Base-by-base conservation (phyloP, 345 rosid species). In the Citropsis articulata region DNA sequence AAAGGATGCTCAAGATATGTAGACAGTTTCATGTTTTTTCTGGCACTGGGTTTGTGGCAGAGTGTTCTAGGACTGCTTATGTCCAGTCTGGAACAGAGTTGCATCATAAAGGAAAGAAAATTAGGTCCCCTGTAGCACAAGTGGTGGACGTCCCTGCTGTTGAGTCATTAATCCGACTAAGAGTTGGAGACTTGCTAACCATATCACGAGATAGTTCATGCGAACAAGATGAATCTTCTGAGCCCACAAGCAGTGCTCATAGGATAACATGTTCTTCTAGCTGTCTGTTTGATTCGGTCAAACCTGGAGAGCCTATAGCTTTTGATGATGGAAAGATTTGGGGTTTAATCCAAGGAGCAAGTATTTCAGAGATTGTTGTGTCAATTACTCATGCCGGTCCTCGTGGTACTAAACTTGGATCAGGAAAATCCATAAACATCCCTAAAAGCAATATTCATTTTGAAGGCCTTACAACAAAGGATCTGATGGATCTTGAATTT, bases 261-360 rank as follows among this genome's bases (percentile, higher is more conserved):
- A 87, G 85, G 75, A 63, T 90, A 59, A 80, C 87, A 22, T 91
- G 93, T 73, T 77, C 91, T 24, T 90, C 91, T 1, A 85, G 91
- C 71, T 88, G 88, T 81, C 86, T 91, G 28, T 91, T 91, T 69
- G 87, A 86, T 75, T 88, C 92, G 0, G 91, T 90, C 68, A 88
- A 86, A 81, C 87, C 89, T 30, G 92, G 95, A 14, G 92, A 91
- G 40, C 84, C 79, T 72, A 88, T 91, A 36, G 85, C 90, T 71
- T 91, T 91, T 65, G 95, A 91, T 73, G 95, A 91, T 76, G 95
- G 95, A 3, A 91, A 87, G 83, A 87, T 88, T 25, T 86, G 89
- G 93, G 93, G 95, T 25, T 62, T 78, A 65, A 86, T 88, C 75
- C 84, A 90, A 81, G 93, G 91, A 81, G 78, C 88, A 33, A 78